Conservation (phyloP, 192 early-diverging fungal species). For the Cetraspora pellucida region DNA sequence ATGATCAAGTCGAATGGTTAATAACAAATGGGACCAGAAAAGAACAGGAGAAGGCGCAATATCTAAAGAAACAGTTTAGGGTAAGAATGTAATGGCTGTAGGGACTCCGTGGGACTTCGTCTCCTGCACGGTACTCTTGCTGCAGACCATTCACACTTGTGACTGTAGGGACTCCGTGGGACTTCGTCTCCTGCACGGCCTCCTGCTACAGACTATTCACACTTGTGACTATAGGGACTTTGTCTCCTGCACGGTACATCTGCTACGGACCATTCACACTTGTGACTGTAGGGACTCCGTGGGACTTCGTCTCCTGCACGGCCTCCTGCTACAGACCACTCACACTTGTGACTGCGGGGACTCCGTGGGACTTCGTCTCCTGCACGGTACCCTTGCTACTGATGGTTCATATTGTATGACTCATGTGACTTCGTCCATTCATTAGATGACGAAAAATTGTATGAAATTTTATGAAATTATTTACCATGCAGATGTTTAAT, state of each 20-base stretch:
- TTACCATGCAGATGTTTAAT: neutral
- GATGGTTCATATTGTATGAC: neutral
- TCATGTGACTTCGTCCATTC: neutral
- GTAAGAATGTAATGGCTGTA: constrained; percentile 22
- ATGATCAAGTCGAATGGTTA: constrained; percentile 29
- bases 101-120: constrained; percentile 26
- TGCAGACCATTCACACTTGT: neutral
- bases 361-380: constrained; percentile 12
- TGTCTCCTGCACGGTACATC: constrained; percentile 25
- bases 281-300: neutral
- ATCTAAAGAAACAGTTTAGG: constrained; percentile 28
- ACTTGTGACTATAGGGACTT: constrained; percentile 9
- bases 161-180: too few relatives aligned
- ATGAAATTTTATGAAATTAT: too few relatives aligned
- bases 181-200: too few relatives aligned
- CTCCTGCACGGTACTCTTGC: constrained; percentile 30
- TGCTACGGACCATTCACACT: constrained; percentile 3
- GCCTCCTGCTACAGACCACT: too few relatives aligned
- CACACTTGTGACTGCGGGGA: neutral
- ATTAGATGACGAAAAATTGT: neutral
- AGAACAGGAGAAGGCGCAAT: constrained; percentile 28
- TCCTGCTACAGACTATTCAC: too few relatives aligned
- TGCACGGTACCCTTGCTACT: constrained; percentile 25
- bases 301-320: too few relatives aligned
- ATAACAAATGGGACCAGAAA: neutral